These are phyloP conservation scores for Neckera pumila DNA, from an alignment of 225 moss, liverwort and hornwort genomes.

Conservation along the genomic window DNA sequence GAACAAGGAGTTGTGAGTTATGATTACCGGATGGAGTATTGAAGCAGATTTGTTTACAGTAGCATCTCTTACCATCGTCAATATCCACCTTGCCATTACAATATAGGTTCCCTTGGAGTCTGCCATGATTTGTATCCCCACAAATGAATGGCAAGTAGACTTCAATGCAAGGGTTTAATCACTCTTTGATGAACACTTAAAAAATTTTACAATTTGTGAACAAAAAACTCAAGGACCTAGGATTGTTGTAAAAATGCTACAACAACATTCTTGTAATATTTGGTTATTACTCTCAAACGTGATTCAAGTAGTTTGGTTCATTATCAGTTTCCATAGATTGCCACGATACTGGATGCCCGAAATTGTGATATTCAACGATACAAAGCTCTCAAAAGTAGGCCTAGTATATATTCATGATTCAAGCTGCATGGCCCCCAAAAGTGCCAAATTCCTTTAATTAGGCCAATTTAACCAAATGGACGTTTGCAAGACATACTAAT, in stretches of 20 bases:
- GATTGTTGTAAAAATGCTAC: not conserved
- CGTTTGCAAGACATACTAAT: accelerated
- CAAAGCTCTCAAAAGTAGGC: not conserved
- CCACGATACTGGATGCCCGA: accelerated
- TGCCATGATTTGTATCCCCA: not conserved
- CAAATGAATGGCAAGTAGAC: not conserved
- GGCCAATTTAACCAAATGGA: not conserved
- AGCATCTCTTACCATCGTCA: not conserved
- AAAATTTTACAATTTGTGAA: accelerated
- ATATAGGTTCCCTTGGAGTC: not conserved
- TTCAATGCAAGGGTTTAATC: not conserved
- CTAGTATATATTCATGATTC: not conserved
- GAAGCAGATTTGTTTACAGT: not conserved
- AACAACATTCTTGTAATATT: not conserved
- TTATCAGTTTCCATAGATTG: not conserved
- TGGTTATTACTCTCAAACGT: not conserved
- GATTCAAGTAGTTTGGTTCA: not conserved
- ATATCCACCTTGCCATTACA: not conserved
- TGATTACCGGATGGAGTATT: not conserved
- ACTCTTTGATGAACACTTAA: not conserved
- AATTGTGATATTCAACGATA: not conserved
- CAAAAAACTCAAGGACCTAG: not conserved
- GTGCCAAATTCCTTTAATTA: not conserved
- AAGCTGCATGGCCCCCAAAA: accelerated
- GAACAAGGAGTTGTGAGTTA: not conserved